A percentile compares a stretch with the other conserved stretches of the same genome.
Conservation (phyloP, 140 eudicot genomes). For the Erigeron philadelphicus region DNA sequence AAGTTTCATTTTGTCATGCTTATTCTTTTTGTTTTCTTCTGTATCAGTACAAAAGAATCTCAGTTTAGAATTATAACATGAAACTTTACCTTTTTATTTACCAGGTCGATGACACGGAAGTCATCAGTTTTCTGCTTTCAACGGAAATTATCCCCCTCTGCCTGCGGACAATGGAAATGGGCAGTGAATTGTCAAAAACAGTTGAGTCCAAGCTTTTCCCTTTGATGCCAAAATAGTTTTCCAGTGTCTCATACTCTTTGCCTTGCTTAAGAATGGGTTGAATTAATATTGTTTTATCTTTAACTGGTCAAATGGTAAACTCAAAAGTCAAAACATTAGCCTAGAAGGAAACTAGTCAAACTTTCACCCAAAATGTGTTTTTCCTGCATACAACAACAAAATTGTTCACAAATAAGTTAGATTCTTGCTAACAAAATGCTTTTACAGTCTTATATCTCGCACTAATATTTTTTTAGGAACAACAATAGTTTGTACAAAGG, state of each 20-base stretch:
- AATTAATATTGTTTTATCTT: background rate
- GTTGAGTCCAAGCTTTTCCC: slow-evolving; percentile 39
- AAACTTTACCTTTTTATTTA: background rate
- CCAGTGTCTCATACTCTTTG: background rate
- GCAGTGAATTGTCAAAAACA: slow-evolving; percentile 91
- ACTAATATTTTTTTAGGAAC: no score
- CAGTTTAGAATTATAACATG: background rate
- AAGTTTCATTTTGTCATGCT: background rate
- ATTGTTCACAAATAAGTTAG: no score
- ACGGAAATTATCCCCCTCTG: slow-evolving; percentile 93
- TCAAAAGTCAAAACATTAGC: background rate
- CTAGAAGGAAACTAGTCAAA: background rate
- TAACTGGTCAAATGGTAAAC: background rate
- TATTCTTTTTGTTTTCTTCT: background rate
- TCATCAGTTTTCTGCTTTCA: slow-evolving; percentile 78
- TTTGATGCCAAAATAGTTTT: background rate
- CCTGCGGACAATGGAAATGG: slow-evolving; percentile 98
- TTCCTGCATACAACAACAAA: background rate
- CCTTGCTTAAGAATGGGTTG: background rate
- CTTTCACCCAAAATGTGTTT: background rate
- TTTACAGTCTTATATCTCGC: no score
- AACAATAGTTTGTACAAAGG: no score
- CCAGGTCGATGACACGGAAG: slow-evolving; percentile 96
- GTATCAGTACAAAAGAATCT: background rate
- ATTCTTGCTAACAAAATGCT: no score